Base-by-base conservation (phyloP, 805 yeast genomes). In the Wickerhamiella siamensis region DNA sequence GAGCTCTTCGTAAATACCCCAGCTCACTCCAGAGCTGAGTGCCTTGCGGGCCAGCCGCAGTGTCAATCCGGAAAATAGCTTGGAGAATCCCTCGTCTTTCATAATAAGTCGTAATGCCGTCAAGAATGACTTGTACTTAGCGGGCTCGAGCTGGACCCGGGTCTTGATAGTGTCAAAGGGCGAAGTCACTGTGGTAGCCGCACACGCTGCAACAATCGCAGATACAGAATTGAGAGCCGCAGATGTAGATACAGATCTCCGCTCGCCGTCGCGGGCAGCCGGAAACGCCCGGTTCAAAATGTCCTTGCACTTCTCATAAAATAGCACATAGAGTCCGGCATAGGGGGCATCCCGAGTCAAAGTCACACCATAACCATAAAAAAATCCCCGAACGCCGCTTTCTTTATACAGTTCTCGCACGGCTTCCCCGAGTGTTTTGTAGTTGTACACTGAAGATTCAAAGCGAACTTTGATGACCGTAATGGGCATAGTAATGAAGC, bases 121-220 rank as follows among this genome's bases (percentile, higher is more conserved):
- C n/a, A 56, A 33, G 50, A 70, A 66, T 46, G 67, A 53, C 47
- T 57, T 53, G 57, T 71, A 73, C 41, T 59, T 54, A 8, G 50
- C 44, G 2, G 84, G 77, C 20, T 74, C 64, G 39, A 88, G 63
- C 62, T 88, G 98, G 71, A 91, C 77, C 44, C 94, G 69, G 0
- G 97, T 91, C 58, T 88, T 88, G 27, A 91, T 74, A 0, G 95
- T 83, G 54, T 88, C 98, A 55, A 88, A 88, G 0, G 98, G 98
- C 1, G 94, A 93, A 0, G 98, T 88, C 15, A 83, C 65, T 0
- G 88, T 66, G 1, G 96, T 86, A 1, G 97, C 81, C 8, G 78
- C 54, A 10, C 75, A 65, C 0, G 97, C 94, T 0, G 97, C 83
- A 2, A 67, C 31, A 5, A 80, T 66, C 0, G 97, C 98, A n/a